Evolutionary conservation across 2,329 filamentous ascomycete genomes (phyloP).

Genomic region (Fusarium neocosmosporiellum): DNA sequence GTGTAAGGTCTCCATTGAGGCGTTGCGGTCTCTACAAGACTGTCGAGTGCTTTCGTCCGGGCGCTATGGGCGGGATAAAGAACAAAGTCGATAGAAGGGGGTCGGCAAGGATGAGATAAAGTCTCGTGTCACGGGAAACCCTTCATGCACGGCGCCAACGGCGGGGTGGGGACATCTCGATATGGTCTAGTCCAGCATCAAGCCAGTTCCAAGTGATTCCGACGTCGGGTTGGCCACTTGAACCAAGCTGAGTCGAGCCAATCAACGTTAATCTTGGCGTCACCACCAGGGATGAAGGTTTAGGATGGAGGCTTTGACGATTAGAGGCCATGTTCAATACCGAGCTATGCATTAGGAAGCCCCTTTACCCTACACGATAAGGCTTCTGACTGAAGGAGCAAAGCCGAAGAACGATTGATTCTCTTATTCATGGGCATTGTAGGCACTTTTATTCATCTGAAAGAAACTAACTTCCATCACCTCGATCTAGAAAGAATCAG

Average conservation of each 20-base stretch:
- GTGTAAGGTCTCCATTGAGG: not conserved
- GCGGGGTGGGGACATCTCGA: constrained; percentile 19
- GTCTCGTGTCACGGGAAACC: not conserved
- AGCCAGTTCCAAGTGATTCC: not conserved
- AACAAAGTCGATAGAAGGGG: not conserved
- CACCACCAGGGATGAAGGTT: not conserved
- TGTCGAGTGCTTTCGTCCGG: not conserved
- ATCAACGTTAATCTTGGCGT: not conserved
- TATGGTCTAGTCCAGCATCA: too few species aligned
- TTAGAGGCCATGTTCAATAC: too few species aligned
- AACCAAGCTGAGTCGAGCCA: not conserved
- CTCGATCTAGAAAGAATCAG: not conserved
- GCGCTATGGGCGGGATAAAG: constrained; percentile 12
- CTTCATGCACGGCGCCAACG: constrained; percentile 29
- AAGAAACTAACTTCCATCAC: too few species aligned
- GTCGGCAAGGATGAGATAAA: not conserved
- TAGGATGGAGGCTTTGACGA: too few species aligned
- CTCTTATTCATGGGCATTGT: too few species aligned
- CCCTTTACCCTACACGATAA: too few species aligned
- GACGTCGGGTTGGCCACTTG: not conserved
- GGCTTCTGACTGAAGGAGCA: too few species aligned
- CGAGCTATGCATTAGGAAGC: too few species aligned
- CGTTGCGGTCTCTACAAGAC: not conserved
- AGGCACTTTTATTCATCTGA: too few species aligned
- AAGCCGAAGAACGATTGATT: too few species aligned